Evolutionary conservation across 2,329 filamentous ascomycete genomes (phyloP).

Genomic region (Aspergillus sclerotialis): DNA sequence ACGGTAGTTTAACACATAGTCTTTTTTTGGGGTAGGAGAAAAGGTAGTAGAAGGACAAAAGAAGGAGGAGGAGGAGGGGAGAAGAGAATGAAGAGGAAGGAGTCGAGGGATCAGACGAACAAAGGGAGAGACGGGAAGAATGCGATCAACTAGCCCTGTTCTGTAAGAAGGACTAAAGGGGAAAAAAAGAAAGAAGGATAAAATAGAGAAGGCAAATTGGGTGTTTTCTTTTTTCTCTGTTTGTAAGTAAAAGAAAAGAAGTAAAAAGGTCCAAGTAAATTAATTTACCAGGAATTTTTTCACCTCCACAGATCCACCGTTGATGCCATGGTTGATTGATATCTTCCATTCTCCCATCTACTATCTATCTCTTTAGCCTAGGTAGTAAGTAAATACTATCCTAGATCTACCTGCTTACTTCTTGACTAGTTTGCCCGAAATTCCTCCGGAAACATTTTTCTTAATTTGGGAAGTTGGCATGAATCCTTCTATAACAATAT

Average conservation of each 20-base stretch:
- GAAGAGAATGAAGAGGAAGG: constrained; percentile 14
- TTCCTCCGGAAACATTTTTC: too few relatives aligned
- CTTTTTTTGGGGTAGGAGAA: neutral
- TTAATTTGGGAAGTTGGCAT: too few relatives aligned
- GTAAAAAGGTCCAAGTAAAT: too few relatives aligned
- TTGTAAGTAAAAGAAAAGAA: too few relatives aligned
- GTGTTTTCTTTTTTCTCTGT: constrained; percentile 33
- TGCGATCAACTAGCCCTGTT: constrained; percentile 1
- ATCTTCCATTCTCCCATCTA: constrained; percentile 4
- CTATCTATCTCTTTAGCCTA: constrained; percentile 2
- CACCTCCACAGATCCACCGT: constrained; percentile 25
- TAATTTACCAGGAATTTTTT: constrained; percentile 16
- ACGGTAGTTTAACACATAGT: neutral
- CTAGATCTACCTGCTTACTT: neutral
- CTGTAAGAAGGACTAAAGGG: constrained; percentile 3
- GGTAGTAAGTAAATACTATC: constrained; percentile 5
- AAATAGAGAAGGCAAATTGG: constrained; percentile 6
- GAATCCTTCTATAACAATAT: too few relatives aligned
- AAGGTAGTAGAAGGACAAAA: constrained; percentile 12
- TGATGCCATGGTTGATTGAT: too few relatives aligned
- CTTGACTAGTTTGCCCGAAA: too few relatives aligned
- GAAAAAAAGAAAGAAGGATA: neutral
- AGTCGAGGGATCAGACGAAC: constrained; percentile 8
- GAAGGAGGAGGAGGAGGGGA: constrained; percentile 4
- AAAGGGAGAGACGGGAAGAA: constrained; percentile 2